Evolutionary conservation across 495 filamentous ascomycete species (phyloP).

Genomic region (Beverwykella pulmonaria): DNA sequence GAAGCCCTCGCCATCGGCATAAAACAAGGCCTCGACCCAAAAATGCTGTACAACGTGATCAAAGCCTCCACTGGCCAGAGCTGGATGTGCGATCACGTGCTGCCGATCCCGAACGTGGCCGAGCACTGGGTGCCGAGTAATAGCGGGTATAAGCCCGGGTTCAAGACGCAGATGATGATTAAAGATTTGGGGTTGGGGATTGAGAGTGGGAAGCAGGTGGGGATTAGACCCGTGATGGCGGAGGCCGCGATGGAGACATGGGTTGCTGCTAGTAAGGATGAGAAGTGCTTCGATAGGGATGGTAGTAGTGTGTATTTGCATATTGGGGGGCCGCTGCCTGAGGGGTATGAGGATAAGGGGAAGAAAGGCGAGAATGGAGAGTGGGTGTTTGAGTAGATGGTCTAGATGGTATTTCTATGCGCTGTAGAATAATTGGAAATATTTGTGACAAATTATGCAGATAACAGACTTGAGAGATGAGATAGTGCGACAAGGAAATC

Average conservation of each 20-base stretch:
- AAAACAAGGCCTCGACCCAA: constrained; percentile 47
- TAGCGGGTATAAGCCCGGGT: constrained; percentile 48
- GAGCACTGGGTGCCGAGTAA: constrained; percentile 45
- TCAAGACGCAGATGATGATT: constrained; percentile 47
- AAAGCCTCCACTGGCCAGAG: constrained; percentile 47
- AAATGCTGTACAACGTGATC: constrained; percentile 46
- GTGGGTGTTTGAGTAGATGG: constrained; percentile 20
- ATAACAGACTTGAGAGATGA: background rate
- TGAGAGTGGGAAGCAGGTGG: constrained; percentile 25
- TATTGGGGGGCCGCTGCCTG: constrained; percentile 26
- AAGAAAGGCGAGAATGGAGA: constrained; percentile 25
- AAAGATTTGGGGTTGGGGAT: constrained; percentile 36
- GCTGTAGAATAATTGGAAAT: background rate
- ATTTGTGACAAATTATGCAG: background rate
- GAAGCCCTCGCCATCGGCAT: constrained; percentile 51
- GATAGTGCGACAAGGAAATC: background rate
- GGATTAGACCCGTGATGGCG: constrained; percentile 29
- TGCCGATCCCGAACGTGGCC: constrained; percentile 48
- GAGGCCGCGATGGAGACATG: constrained; percentile 33
- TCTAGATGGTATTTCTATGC: background rate
- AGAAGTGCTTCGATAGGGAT: constrained; percentile 24
- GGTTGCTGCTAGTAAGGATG: constrained; percentile 23
- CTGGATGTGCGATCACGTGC: constrained; percentile 49
- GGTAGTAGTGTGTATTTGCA: constrained; percentile 38
- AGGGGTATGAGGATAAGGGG: constrained; percentile 32